These are phyloP conservation scores for Mycosphaerella sp. DNA, from an alignment of 2,329 filamentous ascomycete genomes.

Conservation along the genomic window DNA sequence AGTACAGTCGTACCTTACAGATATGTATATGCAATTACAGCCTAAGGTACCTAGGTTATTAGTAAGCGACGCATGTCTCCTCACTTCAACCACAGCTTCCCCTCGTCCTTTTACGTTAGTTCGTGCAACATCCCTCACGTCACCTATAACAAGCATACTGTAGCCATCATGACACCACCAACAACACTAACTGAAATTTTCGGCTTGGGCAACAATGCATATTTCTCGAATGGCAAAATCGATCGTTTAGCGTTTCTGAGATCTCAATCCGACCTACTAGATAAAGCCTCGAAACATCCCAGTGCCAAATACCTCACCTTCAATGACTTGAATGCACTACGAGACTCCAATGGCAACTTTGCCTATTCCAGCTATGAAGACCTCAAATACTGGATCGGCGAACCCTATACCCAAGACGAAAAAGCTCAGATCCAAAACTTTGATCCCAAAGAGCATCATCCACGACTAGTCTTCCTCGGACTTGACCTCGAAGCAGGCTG, in stretches of 20 bases:
- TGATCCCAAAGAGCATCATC: slow-evolving; percentile 16
- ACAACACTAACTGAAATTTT: slow-evolving; percentile 17
- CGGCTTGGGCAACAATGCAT: slow-evolving; percentile 19
- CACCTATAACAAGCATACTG: neutral
- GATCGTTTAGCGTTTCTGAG: slow-evolving; percentile 20
- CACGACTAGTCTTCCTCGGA: slow-evolving; percentile 20
- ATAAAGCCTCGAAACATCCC: slow-evolving; percentile 20
- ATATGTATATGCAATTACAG: too few relatives aligned
- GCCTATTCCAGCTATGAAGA: slow-evolving; percentile 16
- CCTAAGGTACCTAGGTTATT: too few relatives aligned
- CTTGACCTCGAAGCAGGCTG: slow-evolving; percentile 18
- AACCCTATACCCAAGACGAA: slow-evolving; percentile 18
- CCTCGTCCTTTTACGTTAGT: too few relatives aligned
- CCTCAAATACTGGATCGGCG: slow-evolving; percentile 14
- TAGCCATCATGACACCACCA: slow-evolving; percentile 10
- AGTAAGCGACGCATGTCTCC: too few relatives aligned
- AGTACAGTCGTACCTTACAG: too few relatives aligned
- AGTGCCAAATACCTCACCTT: slow-evolving; percentile 20
- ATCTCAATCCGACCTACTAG: slow-evolving; percentile 16
- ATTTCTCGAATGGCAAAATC: slow-evolving; percentile 19
- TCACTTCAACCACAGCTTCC: too few relatives aligned
- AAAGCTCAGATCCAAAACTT: slow-evolving; percentile 19
- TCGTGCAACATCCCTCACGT: too few relatives aligned
- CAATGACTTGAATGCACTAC: slow-evolving; percentile 18
- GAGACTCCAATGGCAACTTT: slow-evolving; percentile 13